phyloP scores from a whole-genome alignment of 1,284 basidiomycete species.

The Heimioporus punctisporus region DNA sequence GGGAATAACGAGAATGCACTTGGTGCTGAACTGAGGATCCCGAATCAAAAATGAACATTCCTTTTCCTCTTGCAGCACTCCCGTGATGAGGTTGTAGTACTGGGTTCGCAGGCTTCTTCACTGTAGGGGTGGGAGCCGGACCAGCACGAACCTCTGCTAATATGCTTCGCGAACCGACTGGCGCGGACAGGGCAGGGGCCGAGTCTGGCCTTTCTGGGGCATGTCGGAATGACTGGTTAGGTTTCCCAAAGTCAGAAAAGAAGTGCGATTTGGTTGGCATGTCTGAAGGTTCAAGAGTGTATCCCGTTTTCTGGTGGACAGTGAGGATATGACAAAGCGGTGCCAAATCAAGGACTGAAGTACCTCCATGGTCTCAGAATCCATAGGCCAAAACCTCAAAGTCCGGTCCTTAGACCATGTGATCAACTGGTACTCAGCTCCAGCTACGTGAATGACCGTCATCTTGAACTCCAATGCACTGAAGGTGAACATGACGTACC shows the following conservation, averaged over 20 bases:
- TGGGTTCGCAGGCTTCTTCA: conserved; percentile 30
- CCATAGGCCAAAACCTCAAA: conserved; percentile 90
- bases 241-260: conserved; percentile 14
- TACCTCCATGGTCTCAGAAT: conserved; percentile 72
- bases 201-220: conserved; percentile 40
- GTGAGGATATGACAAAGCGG: too few species aligned
- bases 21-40: conserved; percentile 15
- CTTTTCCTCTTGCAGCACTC: conserved; percentile 37
- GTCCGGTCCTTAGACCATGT: conserved; percentile 98
- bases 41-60: conserved; percentile 26
- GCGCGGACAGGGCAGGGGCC: conserved; percentile 58
- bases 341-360: too few species aligned
- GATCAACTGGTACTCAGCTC: conserved; percentile 88
- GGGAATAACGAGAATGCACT: conserved; percentile 20
- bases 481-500: conserved; percentile 38
- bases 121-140: conserved; percentile 35
- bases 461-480: not conserved
- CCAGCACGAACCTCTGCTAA: conserved; percentile 69
- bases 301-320: conserved; percentile 45
- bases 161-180: conserved; percentile 65
- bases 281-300: conserved; percentile 21
- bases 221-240: conserved; percentile 48
- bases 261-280: conserved; percentile 30
- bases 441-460: conserved; percentile 39
- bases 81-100: conserved; percentile 37